Evolutionary conservation across 192 early-diverging fungal genomes (phyloP).

Genomic region (Backusella tarrabulga): DNA sequence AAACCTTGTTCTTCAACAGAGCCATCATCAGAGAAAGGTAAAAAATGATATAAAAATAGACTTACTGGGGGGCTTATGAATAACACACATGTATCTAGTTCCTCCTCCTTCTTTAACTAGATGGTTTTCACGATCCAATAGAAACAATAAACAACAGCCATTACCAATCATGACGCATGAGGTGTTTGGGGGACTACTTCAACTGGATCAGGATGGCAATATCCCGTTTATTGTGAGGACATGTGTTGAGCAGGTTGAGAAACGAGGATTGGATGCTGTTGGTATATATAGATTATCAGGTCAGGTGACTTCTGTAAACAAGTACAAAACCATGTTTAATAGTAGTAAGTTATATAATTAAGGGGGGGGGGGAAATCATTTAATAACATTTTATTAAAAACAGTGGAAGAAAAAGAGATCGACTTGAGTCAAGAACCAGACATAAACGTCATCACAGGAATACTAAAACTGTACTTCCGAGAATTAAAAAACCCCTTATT

Average conservation of each 20-base stretch:
- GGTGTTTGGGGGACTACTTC: constrained; percentile 36
- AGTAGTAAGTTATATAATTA: constrained; percentile 30
- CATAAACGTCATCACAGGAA: constrained; percentile 66
- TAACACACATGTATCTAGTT: not conserved
- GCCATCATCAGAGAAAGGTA: not conserved
- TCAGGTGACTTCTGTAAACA: constrained; percentile 61
- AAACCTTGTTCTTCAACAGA: not conserved
- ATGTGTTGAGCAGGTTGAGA: constrained; percentile 72
- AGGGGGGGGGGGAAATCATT: not conserved
- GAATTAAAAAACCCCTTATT: constrained; percentile 68
- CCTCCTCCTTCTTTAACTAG: not conserved
- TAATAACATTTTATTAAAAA: not conserved
- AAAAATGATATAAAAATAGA: too few relatives aligned
- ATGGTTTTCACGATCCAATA: constrained; percentile 9
- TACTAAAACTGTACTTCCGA: constrained; percentile 76
- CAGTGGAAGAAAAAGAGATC: constrained; percentile 13
- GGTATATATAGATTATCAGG: constrained; percentile 79
- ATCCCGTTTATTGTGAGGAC: constrained; percentile 61
- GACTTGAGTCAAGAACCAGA: constrained; percentile 59
- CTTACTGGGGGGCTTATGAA: not conserved
- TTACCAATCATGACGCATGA: not conserved
- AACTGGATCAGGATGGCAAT: constrained; percentile 36
- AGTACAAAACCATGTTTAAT: constrained; percentile 60
- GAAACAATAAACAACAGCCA: not conserved
- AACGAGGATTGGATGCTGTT: constrained; percentile 63